Evolutionary conservation across 257 asterid species (phyloP).

Genomic region (Anisodus tanguticus): DNA sequence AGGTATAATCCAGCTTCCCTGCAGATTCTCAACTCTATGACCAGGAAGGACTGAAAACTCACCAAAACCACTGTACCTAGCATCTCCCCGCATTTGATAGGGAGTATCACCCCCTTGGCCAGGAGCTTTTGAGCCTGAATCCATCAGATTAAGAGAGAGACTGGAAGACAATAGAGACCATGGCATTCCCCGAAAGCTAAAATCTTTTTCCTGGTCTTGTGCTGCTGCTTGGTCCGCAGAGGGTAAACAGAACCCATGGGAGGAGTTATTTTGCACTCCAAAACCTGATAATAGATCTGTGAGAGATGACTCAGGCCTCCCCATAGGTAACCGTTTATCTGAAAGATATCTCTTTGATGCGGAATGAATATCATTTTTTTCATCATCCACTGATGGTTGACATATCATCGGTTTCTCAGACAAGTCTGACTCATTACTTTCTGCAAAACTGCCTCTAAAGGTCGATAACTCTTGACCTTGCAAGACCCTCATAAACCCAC

Average conservation of each 20-base stretch:
- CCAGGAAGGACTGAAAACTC: conserved; percentile 60
- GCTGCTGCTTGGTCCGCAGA: conserved; percentile 52
- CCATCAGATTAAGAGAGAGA: conserved; percentile 76
- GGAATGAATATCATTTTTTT: conserved; percentile 49
- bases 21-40: conserved; percentile 58
- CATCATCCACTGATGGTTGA: conserved; percentile 66
- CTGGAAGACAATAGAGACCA: conserved; percentile 64
- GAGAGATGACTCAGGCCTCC: conserved; percentile 73
- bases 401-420: conserved; percentile 63
- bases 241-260: conserved; percentile 53
- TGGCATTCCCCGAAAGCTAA: conserved; percentile 52
- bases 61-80: conserved; percentile 49
- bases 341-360: conserved; percentile 57
- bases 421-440: conserved; percentile 68
- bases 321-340: conserved; percentile 67
- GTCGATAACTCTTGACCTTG: conserved; percentile 92
- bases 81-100: conserved; percentile 58
- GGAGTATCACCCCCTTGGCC: conserved; percentile 49
- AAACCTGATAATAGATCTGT: conserved; percentile 82
- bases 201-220: conserved; percentile 66
- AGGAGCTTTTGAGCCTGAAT: conserved; percentile 52
- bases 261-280: conserved; percentile 57
- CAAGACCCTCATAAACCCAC: conserved; percentile 82
- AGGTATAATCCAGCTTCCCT: conserved; percentile 75
- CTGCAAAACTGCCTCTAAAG: conserved; percentile 72